Evolutionary conservation across 2,329 filamentous ascomycete genomes (phyloP), one percentile per base, ranked within the genome.

Genomic region (Sclerotinia minor): DNA sequence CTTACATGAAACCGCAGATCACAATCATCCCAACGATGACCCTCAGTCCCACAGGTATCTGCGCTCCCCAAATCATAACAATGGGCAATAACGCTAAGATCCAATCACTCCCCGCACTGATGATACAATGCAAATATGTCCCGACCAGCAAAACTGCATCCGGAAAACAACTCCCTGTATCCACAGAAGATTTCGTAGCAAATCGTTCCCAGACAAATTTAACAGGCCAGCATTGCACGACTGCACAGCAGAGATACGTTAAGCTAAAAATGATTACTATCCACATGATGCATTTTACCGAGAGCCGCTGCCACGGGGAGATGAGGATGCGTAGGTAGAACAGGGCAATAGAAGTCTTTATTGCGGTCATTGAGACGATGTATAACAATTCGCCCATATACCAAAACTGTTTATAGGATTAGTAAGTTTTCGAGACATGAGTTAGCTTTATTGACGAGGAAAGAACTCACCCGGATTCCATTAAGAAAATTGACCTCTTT

Each of bases 251-350:
- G 21, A 61, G 24, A 61, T 50, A 63, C 2, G 15, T n/a, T 13
- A 63, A 26, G n/a, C 59, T 29, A 32, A 63, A 52, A n/a, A 21
- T 3, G n/a, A 50, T 19, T 13, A 26, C 59, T 38, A 50, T 63
- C 59, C 59, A 50, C 59, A 52, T 50, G 1, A 38, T 50, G 8
- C n/a, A 17, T 50, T 63, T 63, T 1, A 50, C 29, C 17, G 32
- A n/a, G 32, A 41, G 4, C 7, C 59, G 59, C n/a, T 63, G 59
- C 59, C 45, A 63, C 2, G 45, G 59, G n/a, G 32, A 19, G 11
- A 63, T 5, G 21, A 50, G 26, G n/a, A 63, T 50, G 17, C 59
- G 59, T 4, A 63, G n/a, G 45, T 63, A 63, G 45, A 63, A 63
- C 8, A 49, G 15, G n/a, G 29, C n/a, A 5, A 63, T 50, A 15